Conservation (phyloP, 1,139 yeast genomes). For the Pichia inconspicua region DNA sequence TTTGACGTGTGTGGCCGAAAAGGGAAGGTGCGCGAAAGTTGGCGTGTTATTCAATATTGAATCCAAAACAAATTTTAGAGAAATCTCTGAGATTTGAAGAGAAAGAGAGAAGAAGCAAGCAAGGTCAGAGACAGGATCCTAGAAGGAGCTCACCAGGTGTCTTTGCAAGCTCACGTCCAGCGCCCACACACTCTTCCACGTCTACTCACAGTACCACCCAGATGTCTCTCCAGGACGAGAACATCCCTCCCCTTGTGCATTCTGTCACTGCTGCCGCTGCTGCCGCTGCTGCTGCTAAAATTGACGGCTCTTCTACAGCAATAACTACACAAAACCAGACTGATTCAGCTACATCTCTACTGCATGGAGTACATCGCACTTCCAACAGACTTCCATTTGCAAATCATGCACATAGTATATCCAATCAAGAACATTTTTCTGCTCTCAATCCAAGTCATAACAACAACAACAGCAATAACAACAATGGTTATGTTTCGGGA, state of each 20-base stretch:
- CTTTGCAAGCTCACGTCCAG: background rate
- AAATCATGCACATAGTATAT: slow-evolving; percentile 8
- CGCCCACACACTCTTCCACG: background rate
- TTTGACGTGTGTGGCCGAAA: background rate
- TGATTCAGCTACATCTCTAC: background rate
- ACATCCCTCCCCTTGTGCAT: background rate
- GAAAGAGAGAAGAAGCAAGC: too few species aligned
- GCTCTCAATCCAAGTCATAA: slow-evolving; percentile 2
- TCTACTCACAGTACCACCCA: background rate
- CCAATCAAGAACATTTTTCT: slow-evolving; percentile 3
- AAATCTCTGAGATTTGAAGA: too few species aligned
- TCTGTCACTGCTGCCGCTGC: slow-evolving; percentile 7
- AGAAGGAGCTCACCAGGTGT: background rate
- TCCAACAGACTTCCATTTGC: slow-evolving; percentile 3
- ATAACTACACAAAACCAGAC: background rate
- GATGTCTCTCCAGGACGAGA: slow-evolving; percentile 1
- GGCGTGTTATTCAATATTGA: too few species aligned
- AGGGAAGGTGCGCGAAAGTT: slow-evolving; percentile 11
- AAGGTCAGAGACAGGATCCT: too few species aligned
- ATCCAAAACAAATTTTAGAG: too few species aligned
- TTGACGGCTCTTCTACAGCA: background rate
- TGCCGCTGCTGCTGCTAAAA: background rate
- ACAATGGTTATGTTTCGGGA: too few species aligned
- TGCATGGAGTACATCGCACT: background rate
- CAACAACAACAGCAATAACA: slow-evolving; percentile 2